Evolutionary conservation across 2,329 filamentous ascomycete species (phyloP), one percentile per base, ranked within the genome.

Genomic region (Cladophialophora carrionii): DNA sequence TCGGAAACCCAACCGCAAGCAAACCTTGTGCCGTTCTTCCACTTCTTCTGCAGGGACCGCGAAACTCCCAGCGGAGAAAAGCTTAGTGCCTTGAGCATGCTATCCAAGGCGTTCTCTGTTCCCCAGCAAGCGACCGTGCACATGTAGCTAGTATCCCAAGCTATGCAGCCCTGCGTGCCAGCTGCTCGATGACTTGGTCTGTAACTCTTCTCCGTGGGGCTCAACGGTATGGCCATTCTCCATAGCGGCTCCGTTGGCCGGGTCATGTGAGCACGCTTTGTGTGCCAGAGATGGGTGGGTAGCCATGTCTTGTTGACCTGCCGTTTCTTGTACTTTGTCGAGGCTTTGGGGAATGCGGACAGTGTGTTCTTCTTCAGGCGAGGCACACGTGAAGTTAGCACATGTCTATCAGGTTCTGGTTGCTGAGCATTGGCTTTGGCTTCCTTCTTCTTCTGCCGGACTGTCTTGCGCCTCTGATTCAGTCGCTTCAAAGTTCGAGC

Each of bases 141-240:
- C 81, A 95, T 90, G 75, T 97, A 99, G 75, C 93, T 98, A 81
- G 87, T 91, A 77, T 99, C 95, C 92, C 94, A 98, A 0, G 88
- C 88, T 51, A 98, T 82, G 24, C 89, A 89, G 4, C 95, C 93
- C 69, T 88, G 86, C 59, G 88, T 84, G 31, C 88, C 87, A 59
- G 88, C 86, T 24, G 91, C 89, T 69, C 93, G 87, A 79, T 98
- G 92, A 0, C 91, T 95, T 53, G 91, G 87, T 57, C 95, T 84
- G 75, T 97, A 97, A 58, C 89, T 88, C 80, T 99, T 99, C 74
- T 92, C 88, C 31, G 90, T 96, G 0, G 94, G 92, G 4, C 90
- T 92, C 68, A 96, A 76, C 0, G 93, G 92, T 26, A 98, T 81
- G 0, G 91, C 87, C 76, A 97, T 96, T 48, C 92, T 86, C 95